These are phyloP conservation scores for Parmelia sp. DNA, from an alignment of 495 filamentous ascomycete genomes.

Conservation along the genomic window DNA sequence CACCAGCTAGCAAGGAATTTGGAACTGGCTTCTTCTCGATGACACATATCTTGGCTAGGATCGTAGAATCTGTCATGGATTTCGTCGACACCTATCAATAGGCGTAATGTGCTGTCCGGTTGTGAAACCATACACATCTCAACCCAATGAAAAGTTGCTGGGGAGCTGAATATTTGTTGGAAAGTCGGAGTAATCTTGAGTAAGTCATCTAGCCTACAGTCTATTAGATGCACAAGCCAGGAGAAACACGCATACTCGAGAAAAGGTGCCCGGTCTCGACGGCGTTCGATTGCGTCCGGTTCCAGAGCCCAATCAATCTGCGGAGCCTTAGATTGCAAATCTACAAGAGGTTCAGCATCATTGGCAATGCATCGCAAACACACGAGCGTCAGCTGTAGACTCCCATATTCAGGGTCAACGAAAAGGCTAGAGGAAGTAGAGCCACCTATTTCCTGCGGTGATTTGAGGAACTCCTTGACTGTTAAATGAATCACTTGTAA, in stretches of 20 bases:
- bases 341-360: not conserved
- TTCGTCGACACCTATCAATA: not conserved
- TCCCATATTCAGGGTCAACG: not conserved
- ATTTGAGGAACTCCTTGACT: conserved; percentile 9
- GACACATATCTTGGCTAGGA: too few relatives aligned
- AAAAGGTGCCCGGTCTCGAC: not conserved
- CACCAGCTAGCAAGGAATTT: not conserved
- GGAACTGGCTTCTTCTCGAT: not conserved
- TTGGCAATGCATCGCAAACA: conserved; percentile 2
- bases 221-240: conserved; percentile 2
- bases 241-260: conserved; percentile 3
- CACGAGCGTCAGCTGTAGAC: conserved; percentile 2
- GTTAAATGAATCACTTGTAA: conserved; percentile 9
- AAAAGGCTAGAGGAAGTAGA: not conserved
- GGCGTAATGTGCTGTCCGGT: not conserved
- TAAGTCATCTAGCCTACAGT: not conserved
- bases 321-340: not conserved
- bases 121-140: conserved; percentile 3
- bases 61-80: not conserved
- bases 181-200: not conserved
- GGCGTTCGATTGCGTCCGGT: not conserved
- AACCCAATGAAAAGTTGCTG: not conserved
- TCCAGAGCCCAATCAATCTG: not conserved
- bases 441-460: not conserved
- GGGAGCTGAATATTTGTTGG: not conserved